A percentile compares a stretch with the other conserved stretches of the same genome.
These are phyloP conservation scores for Pseudogymnoascus sp. DNA, from an alignment of 2,329 filamentous ascomycete genomes.

Conservation along the genomic window DNA sequence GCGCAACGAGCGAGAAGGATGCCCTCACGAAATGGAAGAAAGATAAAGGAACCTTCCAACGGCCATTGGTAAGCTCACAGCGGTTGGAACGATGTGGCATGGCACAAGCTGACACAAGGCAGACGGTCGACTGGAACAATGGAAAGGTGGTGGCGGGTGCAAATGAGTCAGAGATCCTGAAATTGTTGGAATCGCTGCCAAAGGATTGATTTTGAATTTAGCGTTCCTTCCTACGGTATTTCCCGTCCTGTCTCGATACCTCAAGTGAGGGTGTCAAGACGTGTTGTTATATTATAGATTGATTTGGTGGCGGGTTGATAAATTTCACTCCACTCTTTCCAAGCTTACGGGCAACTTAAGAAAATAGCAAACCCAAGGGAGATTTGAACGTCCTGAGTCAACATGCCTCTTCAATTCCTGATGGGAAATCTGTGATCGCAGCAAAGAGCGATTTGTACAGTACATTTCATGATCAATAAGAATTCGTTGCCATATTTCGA, in stretches of 20 bases:
- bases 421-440: not conserved
- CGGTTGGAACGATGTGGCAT: not conserved
- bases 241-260: not conserved
- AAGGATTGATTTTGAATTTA: conserved; percentile 26
- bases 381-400: not conserved
- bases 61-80: conserved; percentile 60
- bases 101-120: conserved; percentile 20
- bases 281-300: conserved; percentile 1
- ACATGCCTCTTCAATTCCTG: not conserved
- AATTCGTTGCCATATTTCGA: not conserved
- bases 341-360: not conserved
- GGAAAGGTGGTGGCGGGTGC: conserved; percentile 72
- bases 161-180: conserved; percentile 81
- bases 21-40: conserved; percentile 72
- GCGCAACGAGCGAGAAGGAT: conserved; percentile 65
- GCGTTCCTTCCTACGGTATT: not conserved
- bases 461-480: not conserved
- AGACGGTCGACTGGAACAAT: conserved; percentile 87
- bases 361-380: not conserved
- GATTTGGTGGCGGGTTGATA: not conserved
- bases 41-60: conserved; percentile 57
- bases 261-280: not conserved
- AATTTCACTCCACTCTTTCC: not conserved
- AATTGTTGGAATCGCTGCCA: conserved; percentile 57
- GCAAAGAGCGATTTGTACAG: not conserved